phyloP scores from a whole-genome alignment of 2,329 filamentous ascomycete genomes.

The Ploettnerulaceae sp. region DNA sequence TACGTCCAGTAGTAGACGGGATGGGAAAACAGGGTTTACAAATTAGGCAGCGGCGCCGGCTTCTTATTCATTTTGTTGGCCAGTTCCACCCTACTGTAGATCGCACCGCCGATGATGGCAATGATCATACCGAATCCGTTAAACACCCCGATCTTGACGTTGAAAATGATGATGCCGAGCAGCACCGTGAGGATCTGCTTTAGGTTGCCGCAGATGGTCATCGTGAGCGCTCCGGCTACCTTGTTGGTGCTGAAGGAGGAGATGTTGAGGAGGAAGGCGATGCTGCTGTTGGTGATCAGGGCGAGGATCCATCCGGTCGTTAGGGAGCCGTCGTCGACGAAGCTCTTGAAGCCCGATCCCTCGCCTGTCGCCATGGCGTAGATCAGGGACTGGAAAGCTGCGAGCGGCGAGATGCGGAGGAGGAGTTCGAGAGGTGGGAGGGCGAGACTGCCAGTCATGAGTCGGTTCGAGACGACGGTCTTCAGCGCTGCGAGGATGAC shows the following conservation, averaged over 20 bases:
- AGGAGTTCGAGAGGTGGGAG: constrained; percentile 56
- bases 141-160: constrained; percentile 19
- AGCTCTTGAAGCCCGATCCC: constrained; percentile 37
- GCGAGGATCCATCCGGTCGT: constrained; percentile 28
- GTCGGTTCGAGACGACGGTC: constrained; percentile 58
- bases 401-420: constrained; percentile 58
- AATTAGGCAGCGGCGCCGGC: not conserved
- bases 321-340: constrained; percentile 2
- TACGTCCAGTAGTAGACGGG: too few species aligned
- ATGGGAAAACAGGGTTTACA: too few species aligned
- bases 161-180: constrained; percentile 45
- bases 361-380: constrained; percentile 51
- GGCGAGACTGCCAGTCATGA: constrained; percentile 56
- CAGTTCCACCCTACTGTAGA: constrained; percentile 54
- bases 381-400: constrained; percentile 49
- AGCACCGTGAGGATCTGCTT: constrained; percentile 54
- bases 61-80: constrained; percentile 2
- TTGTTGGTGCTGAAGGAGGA: constrained; percentile 55
- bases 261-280: constrained; percentile 53
- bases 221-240: constrained; percentile 51
- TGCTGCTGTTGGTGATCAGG: constrained; percentile 39
- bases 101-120: constrained; percentile 50
- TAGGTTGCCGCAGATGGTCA: constrained; percentile 55
- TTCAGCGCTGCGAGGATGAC: constrained; percentile 52
- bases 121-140: constrained; percentile 54